Percentiles rank a stretch among this genome's conserved stretches.
These are phyloP conservation scores for Dactylonectria estremocensis DNA, from an alignment of 2,329 filamentous ascomycete genomes.

Conservation along the genomic window DNA sequence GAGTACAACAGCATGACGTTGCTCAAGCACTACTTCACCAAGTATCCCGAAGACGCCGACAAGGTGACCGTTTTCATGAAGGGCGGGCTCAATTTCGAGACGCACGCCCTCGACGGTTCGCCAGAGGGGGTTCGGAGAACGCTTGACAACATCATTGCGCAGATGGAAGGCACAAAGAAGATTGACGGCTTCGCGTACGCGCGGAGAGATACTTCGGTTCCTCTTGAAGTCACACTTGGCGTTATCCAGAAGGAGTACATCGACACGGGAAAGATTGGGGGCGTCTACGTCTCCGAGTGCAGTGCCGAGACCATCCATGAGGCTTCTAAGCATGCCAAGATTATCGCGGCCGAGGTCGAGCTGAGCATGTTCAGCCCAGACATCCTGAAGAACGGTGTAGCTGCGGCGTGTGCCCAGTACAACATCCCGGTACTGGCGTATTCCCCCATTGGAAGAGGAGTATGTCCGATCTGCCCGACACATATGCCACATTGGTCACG, in stretches of 20 bases:
- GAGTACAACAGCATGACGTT: slow-evolving; percentile 72
- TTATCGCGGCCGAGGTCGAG: slow-evolving; percentile 69
- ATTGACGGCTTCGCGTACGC: slow-evolving; percentile 74
- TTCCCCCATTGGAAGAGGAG: slow-evolving; percentile 76
- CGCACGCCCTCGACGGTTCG: slow-evolving; percentile 63
- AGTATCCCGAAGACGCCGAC: slow-evolving; percentile 74
- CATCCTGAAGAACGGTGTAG: slow-evolving; percentile 66
- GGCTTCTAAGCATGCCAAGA: slow-evolving; percentile 60
- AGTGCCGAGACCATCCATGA: slow-evolving; percentile 64
- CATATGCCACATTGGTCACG: background rate
- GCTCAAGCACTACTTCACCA: slow-evolving; percentile 73
- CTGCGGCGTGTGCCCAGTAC: slow-evolving; percentile 71
- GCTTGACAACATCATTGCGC: slow-evolving; percentile 69
- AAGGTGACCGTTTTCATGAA: slow-evolving; percentile 76
- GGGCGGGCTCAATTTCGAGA: slow-evolving; percentile 62
- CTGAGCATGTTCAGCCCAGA: slow-evolving; percentile 66
- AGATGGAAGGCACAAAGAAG: slow-evolving; percentile 69
- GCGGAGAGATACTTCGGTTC: slow-evolving; percentile 67
- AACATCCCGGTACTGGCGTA: slow-evolving; percentile 81
- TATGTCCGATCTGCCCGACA: slow-evolving; percentile 45
- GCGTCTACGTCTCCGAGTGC: slow-evolving; percentile 68
- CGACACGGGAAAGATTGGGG: slow-evolving; percentile 66
- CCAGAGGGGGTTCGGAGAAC: slow-evolving; percentile 69
- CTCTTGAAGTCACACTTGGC: slow-evolving; percentile 61
- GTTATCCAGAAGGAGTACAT: slow-evolving; percentile 64